These are phyloP conservation scores for Violaceomyces palustris DNA, from an alignment of 1,284 basidiomycete species.

Conservation along the genomic window DNA sequence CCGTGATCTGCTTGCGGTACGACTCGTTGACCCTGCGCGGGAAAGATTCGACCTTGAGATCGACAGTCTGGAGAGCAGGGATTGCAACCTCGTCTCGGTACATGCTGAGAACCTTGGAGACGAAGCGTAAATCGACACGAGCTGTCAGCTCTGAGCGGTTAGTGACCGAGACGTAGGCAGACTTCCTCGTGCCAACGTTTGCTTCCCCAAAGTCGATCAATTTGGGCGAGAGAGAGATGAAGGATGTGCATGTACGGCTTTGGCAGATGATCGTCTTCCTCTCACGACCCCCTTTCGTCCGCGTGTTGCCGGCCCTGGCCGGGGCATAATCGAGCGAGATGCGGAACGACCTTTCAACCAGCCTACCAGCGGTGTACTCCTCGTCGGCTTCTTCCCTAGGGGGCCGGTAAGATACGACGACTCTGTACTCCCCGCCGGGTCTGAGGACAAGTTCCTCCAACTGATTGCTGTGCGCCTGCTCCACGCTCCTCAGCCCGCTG, in stretches of 20 bases:
- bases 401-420: slow-evolving; percentile 56
- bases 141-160: slow-evolving; percentile 56
- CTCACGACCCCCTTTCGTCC: slow-evolving; percentile 45
- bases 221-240: slow-evolving; percentile 54
- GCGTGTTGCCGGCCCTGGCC: slow-evolving; percentile 34
- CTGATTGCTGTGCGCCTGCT: slow-evolving; percentile 52
- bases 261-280: slow-evolving; percentile 54
- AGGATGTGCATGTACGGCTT: slow-evolving; percentile 56
- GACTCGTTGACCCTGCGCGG: slow-evolving; percentile 57
- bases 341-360: slow-evolving; percentile 54
- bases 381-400: slow-evolving; percentile 46
- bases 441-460: slow-evolving; percentile 57
- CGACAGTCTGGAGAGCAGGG: slow-evolving; percentile 55
- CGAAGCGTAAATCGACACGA: slow-evolving; percentile 57
- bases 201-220: slow-evolving; percentile 57
- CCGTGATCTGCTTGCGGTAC: slow-evolving; percentile 58
- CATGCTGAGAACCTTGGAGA: slow-evolving; percentile 57
- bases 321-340: slow-evolving; percentile 56
- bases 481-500: slow-evolving; percentile 35
- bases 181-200: slow-evolving; percentile 56
- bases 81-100: slow-evolving; percentile 57
- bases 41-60: slow-evolving; percentile 57
- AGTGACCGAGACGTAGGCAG: slow-evolving; percentile 53
- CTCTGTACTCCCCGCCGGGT: slow-evolving; percentile 57
- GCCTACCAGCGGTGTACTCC: slow-evolving; percentile 50